Evolutionary conservation across 768 basidiomycete genomes (phyloP).

Genomic region (Xerocomellus intermedius): DNA sequence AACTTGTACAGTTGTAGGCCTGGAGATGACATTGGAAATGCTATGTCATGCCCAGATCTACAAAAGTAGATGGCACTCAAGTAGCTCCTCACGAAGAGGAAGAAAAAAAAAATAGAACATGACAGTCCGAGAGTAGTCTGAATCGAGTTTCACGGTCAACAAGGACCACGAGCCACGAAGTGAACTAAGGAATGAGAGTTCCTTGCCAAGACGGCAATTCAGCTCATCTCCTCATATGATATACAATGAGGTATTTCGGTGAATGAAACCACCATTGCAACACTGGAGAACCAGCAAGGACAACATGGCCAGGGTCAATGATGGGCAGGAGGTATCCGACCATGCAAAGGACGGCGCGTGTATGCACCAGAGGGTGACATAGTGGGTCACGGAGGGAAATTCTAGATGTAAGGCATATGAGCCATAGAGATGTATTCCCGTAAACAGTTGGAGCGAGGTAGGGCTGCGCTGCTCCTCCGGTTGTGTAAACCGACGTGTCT

Average conservation of each 20-base stretch:
- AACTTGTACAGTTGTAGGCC: neutral
- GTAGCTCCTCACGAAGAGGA: constrained; percentile 16
- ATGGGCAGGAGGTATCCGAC: neutral
- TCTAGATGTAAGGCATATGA: neutral
- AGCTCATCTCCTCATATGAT: constrained; percentile 18
- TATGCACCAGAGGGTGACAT: constrained; percentile 11
- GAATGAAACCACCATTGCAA: constrained; percentile 1
- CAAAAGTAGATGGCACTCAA: neutral
- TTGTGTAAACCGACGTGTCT: too few species aligned
- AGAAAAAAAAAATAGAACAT: constrained; percentile 2
- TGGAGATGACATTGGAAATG: neutral
- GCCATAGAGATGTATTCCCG: neutral
- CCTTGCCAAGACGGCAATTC: neutral
- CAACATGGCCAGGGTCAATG: constrained; percentile 5
- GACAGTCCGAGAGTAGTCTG: constrained; percentile 35
- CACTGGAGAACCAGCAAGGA: constrained; percentile 9
- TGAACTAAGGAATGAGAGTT: constrained; percentile 24
- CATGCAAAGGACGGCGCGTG: neutral
- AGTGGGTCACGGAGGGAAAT: neutral
- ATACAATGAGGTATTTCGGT: neutral
- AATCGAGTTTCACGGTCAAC: constrained; percentile 30
- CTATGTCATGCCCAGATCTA: neutral
- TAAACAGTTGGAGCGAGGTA: too few species aligned
- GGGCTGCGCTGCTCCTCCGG: too few species aligned
- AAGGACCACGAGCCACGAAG: constrained; percentile 26